phyloP scores from a whole-genome alignment of 75 land plant species.

The Pinus taeda region DNA sequence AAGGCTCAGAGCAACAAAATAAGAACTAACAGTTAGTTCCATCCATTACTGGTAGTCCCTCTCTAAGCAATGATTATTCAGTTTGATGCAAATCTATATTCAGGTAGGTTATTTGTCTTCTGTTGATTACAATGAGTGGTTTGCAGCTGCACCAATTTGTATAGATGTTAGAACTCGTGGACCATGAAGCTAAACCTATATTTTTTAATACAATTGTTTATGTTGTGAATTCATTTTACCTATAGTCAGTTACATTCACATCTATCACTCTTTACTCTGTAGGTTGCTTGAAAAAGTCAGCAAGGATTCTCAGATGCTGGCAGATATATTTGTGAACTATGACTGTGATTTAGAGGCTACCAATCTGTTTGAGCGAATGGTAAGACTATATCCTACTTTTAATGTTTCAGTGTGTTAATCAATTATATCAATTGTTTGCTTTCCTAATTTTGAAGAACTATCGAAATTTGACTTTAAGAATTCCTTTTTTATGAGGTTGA shows the following conservation, averaged over 20 bases:
- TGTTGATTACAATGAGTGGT: background rate
- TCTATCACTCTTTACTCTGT: conserved; percentile 10
- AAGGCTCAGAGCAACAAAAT: no score
- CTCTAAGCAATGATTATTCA: no score
- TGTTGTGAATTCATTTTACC: background rate
- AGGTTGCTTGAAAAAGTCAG: conserved; percentile 97
- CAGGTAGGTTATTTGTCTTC: background rate
- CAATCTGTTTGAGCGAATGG: conserved; percentile 97
- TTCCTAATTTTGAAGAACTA: background rate
- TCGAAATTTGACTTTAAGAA: background rate
- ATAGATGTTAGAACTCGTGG: background rate
- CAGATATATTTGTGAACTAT: conserved; percentile 92
- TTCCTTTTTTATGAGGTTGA: conserved; percentile 1
- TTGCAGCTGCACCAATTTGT: background rate
- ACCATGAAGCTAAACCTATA: background rate
- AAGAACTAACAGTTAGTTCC: no score
- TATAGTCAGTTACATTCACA: background rate
- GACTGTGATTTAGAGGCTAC: conserved; percentile 95
- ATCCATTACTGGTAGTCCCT: no score
- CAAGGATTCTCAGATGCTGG: conserved; percentile 92
- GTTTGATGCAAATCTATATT: background rate
- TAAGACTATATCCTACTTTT: conserved; percentile 13
- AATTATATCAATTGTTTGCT: background rate
- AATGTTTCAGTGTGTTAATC: background rate
- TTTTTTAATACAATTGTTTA: background rate